phyloP scores from a whole-genome alignment of 2,329 filamentous ascomycete species.

The Ophiocordyceps unilateralis region DNA sequence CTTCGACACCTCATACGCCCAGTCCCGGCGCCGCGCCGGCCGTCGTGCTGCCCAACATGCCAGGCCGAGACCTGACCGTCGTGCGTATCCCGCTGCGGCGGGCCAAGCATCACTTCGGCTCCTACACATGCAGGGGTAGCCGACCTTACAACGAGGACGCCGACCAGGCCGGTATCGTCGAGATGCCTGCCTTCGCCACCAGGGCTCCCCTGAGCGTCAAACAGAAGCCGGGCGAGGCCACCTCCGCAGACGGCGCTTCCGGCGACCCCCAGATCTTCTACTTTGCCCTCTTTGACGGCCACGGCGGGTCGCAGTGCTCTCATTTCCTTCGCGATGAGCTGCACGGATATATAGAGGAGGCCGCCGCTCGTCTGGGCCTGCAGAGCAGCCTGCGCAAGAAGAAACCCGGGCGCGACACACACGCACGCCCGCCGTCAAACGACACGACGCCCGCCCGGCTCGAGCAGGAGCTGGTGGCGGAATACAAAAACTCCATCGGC shows the following conservation, averaged over 20 bases:
- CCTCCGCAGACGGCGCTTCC: conserved; percentile 55
- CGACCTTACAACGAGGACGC: conserved; percentile 86
- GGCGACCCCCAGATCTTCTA: conserved; percentile 96
- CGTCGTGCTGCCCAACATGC: conserved; percentile 40
- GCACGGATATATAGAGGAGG: conserved; percentile 76
- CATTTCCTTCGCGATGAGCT: conserved; percentile 70
- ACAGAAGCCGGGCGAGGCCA: conserved; percentile 39
- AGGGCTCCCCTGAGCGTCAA: conserved; percentile 50
- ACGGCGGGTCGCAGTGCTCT: conserved; percentile 80
- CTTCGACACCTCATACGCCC: conserved; percentile 60
- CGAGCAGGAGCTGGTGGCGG: conserved; percentile 51
- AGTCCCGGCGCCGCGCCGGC: conserved; percentile 35
- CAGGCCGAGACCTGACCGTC: conserved; percentile 66
- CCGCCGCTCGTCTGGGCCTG: conserved; percentile 59
- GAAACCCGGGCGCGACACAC: conserved; percentile 19
- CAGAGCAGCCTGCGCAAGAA: conserved; percentile 51
- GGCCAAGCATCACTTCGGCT: conserved; percentile 93
- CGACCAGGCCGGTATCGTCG: conserved; percentile 84
- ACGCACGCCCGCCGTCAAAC: conserved; percentile 34
- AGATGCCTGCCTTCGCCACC: conserved; percentile 83
- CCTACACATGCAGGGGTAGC: conserved; percentile 59
- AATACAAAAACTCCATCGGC: conserved; percentile 73
- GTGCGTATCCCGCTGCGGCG: conserved; percentile 86
- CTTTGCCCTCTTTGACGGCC: conserved; percentile 91
- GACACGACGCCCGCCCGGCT: conserved; percentile 46